phyloP scores from a whole-genome alignment of 192 early-diverging fungal genomes.

The Diversispora epigaea region DNA sequence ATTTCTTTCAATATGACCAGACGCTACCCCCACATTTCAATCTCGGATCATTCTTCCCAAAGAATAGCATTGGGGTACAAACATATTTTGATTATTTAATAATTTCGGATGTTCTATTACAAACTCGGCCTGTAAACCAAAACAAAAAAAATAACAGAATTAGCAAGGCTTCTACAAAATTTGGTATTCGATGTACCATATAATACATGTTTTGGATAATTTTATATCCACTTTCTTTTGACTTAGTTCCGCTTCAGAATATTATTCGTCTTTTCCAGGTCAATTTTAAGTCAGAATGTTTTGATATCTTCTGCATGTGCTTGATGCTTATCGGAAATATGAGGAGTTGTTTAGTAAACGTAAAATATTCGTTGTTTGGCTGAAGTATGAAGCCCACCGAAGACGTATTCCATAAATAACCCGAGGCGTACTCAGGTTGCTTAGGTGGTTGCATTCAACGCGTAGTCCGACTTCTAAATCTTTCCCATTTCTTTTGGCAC shows the following conservation, averaged over 20 bases:
- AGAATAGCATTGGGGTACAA: too few relatives aligned
- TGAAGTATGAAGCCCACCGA: not conserved
- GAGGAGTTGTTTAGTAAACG: not conserved
- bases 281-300: slow-evolving; percentile 1
- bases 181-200: not conserved
- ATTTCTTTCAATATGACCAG: too few relatives aligned
- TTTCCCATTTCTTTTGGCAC: not conserved
- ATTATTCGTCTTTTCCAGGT: not conserved
- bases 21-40: too few relatives aligned
- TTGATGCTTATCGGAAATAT: slow-evolving; percentile 4
- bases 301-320: not conserved
- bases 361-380: not conserved
- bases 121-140: not conserved
- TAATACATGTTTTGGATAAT: not conserved
- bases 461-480: slow-evolving; percentile 10
- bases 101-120: not conserved
- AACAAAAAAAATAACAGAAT: slow-evolving; percentile 1
- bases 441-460: not conserved
- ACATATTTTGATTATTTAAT: slow-evolving; percentile 2
- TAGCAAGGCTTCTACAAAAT: not conserved
- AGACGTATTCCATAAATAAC: slow-evolving; percentile 7
- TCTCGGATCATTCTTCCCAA: too few relatives aligned
- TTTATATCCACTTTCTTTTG: not conserved
- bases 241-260: not conserved
- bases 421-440: not conserved